These are phyloP conservation scores for Ustulina deusta DNA, from an alignment of 2,329 filamentous ascomycete species.

Conservation along the genomic window DNA sequence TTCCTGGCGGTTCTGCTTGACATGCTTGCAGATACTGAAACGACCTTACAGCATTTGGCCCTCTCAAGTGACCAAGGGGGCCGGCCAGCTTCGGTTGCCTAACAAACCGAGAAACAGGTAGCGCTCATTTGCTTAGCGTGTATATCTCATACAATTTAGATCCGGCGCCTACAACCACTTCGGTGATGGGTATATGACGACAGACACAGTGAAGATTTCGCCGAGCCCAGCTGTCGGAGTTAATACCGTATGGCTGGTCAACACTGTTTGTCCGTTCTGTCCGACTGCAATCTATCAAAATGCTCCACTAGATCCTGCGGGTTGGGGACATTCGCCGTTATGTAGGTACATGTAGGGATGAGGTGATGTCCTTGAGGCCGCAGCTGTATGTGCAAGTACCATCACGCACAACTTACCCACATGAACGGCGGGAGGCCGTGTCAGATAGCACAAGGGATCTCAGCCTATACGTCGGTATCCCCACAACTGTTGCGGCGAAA, in stretches of 20 bases:
- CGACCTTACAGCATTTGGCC: slow-evolving; percentile 10
- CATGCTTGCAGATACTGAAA: slow-evolving; percentile 22
- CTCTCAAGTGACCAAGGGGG: slow-evolving; percentile 9
- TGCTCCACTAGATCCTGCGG: slow-evolving; percentile 21
- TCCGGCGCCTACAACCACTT: not conserved
- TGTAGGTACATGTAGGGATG: not conserved
- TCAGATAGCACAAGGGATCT: slow-evolving; percentile 5
- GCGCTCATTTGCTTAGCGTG: not conserved
- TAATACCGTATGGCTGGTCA: not conserved
- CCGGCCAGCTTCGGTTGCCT: slow-evolving; percentile 19
- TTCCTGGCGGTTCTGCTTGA: slow-evolving; percentile 18
- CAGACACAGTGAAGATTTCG: not conserved
- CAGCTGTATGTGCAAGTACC: slow-evolving; percentile 7
- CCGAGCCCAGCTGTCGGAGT: slow-evolving; percentile 8
- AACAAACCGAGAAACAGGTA: not conserved
- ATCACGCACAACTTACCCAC: not conserved
- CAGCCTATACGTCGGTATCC: not conserved
- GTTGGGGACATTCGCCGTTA: not conserved
- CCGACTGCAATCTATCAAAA: not conserved
- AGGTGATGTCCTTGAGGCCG: not conserved
- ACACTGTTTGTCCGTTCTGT: not conserved
- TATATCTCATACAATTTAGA: not conserved
- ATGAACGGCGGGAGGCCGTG: slow-evolving; percentile 8
- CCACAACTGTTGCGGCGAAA: slow-evolving; percentile 11
- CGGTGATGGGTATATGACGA: slow-evolving; percentile 5